These are phyloP conservation scores for Beauveria scarabaeidicola DNA, from an alignment of 2,329 filamentous ascomycete species.

Conservation along the genomic window DNA sequence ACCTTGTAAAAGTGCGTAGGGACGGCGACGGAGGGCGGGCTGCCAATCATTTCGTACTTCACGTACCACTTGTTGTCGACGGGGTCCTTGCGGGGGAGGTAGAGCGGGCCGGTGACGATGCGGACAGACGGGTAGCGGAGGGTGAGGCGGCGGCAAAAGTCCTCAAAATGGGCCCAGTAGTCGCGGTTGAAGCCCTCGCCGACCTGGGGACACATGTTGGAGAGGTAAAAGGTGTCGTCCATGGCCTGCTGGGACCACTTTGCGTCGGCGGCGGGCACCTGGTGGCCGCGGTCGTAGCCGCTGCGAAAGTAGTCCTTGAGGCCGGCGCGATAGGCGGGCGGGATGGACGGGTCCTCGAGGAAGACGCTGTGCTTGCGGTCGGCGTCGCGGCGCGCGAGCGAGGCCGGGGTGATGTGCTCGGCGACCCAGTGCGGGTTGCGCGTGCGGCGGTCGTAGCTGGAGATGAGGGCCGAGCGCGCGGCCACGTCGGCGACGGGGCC, in stretches of 20 bases:
- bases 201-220: conserved; percentile 98
- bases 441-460: conserved; percentile 80
- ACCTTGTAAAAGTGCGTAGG: conserved; percentile 99
- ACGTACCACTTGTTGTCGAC: conserved; percentile 91
- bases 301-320: conserved; percentile 91
- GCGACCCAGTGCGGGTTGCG: conserved; percentile 92
- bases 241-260: conserved; percentile 94
- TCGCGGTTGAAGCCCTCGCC: conserved; percentile 97
- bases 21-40: conserved; percentile 86
- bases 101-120: conserved; percentile 87
- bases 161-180: conserved; percentile 98
- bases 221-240: conserved; percentile 87
- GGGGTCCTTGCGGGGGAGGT: conserved; percentile 76
- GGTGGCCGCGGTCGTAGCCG: conserved; percentile 92
- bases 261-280: conserved; percentile 91
- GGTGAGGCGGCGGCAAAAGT: conserved; percentile 84
- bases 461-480: conserved; percentile 66
- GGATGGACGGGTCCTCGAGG: conserved; percentile 70
- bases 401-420: conserved; percentile 91
- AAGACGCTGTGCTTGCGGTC: conserved; percentile 82
- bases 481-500: conserved; percentile 82
- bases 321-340: conserved; percentile 78
- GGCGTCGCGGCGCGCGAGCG: conserved; percentile 63
- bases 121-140: conserved; percentile 75
- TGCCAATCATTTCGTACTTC: conserved; percentile 90